Base-by-base conservation (phyloP, 768 basidiomycete species). In the Termitomyces heimii region DNA sequence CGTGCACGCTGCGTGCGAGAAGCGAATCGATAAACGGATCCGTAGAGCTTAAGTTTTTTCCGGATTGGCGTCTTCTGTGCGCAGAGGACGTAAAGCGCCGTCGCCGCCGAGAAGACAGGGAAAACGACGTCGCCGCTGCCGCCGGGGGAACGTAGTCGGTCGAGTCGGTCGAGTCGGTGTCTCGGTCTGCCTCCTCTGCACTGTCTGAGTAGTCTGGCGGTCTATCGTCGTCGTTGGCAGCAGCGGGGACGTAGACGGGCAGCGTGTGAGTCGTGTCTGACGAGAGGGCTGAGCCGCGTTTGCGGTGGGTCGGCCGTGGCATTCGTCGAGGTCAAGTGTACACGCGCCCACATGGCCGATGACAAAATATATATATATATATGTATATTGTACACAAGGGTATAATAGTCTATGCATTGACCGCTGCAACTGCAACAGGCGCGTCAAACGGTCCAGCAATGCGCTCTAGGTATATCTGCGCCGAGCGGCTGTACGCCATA, bases 131-230 rank as follows among this genome's bases (percentile, higher is more conserved):
- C n/a, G n/a, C n/a, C n/a, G n/a, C n/a, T n/a, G n/a, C n/a, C n/a
- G n/a, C n/a, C n/a, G 66, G 68, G 58, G 63, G 68, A 54, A 65
- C 53, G 40, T 63, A 58, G 56, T 62, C 66, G 53, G 74, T 20
- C 29, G 34, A 62, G 20, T 73, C 70, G 66, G 84, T 82, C 1
- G 83, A 81, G 65, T 89, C 87, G 39, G 79, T 82, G 74, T 90
- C 89, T 10, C 80, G 86, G 75, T 90, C 89, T 16, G 81, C 86
- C 65, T 91, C 89, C 66, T 89, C 84, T 61, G 85, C 83, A 56
- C 86, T 87, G 65, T 88, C 85, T 47, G 87, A 82, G 64, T 90
- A 90, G 65, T 88, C 86, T 35, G 88, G 88, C 16, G 88, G 88
- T 37, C 71, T 75, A 69, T 88, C 87, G 40, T 73, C 78, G n/a